These are phyloP conservation scores for Ophiostoma tasmaniense DNA, from an alignment of 2,329 filamentous ascomycete genomes.

Conservation along the genomic window DNA sequence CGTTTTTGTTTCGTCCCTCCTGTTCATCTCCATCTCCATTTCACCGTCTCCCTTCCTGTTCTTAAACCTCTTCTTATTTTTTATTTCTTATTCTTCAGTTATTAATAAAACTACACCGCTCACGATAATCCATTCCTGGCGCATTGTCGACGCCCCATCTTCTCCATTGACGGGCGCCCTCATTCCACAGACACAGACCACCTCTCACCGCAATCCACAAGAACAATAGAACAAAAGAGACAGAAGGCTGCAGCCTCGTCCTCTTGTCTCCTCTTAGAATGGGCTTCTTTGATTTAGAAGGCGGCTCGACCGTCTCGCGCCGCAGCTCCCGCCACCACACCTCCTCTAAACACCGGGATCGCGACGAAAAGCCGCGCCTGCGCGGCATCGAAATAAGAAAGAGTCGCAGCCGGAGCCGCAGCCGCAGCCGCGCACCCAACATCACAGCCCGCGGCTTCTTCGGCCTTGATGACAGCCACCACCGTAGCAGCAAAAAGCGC, in stretches of 20 bases:
- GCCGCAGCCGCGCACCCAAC: conserved; percentile 25
- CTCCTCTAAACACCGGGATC: conserved; percentile 23
- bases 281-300: conserved; percentile 30
- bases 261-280: conserved; percentile 18
- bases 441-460: conserved; percentile 16
- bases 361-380: conserved; percentile 7
- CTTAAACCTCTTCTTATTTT: conserved; percentile 1
- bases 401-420: conserved; percentile 26
- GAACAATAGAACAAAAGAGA: background rate
- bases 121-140: conserved; percentile 7
- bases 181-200: background rate
- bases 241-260: background rate
- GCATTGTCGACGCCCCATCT: conserved; percentile 3
- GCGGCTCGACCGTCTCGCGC: conserved; percentile 23
- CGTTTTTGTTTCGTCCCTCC: background rate
- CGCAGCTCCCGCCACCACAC: conserved; percentile 20
- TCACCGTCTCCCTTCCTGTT: background rate
- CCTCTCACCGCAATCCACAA: background rate
- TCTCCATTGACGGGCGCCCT: background rate
- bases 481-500: conserved; percentile 23
- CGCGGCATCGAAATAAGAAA: conserved; percentile 29
- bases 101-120: background rate
- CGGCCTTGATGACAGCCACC: conserved; percentile 26
- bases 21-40: background rate
- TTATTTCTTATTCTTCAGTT: background rate